These are phyloP conservation scores for Sporothrix pseudoabietina DNA, from an alignment of 2,329 filamentous ascomycete species.

Conservation along the genomic window DNA sequence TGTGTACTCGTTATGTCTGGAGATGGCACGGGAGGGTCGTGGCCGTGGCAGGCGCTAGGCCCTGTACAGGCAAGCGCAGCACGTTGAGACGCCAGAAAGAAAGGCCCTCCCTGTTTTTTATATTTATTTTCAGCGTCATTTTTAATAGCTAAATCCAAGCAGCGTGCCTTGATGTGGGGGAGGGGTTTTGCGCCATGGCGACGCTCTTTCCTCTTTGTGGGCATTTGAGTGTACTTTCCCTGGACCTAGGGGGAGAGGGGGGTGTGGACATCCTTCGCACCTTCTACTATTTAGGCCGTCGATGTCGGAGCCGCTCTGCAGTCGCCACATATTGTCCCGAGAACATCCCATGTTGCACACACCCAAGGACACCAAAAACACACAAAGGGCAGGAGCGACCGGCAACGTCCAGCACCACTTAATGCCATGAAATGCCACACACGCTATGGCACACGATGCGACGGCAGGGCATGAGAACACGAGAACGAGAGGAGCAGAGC, in stretches of 20 bases:
- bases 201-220: neutral
- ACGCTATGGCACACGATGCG: constrained; percentile 3
- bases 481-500: neutral
- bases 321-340: constrained; percentile 30
- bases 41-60: neutral
- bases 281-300: neutral
- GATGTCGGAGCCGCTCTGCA: constrained; percentile 31
- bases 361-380: neutral
- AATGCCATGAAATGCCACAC: neutral
- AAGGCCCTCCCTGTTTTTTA: constrained; percentile 8
- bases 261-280: constrained; percentile 16
- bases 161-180: constrained; percentile 4
- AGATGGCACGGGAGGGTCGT: constrained; percentile 3
- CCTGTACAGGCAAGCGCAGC: constrained; percentile 1
- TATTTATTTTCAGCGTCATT: neutral
- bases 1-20: neutral
- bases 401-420: neutral
- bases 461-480: neutral
- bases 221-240: neutral
- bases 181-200: constrained; percentile 7
- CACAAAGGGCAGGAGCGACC: neutral
- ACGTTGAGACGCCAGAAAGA: neutral
- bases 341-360: neutral
- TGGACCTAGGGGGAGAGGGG: neutral
- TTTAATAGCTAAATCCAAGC: neutral